These are phyloP conservation scores for Salix arbutifolia DNA, from an alignment of 345 rosid species.

Conservation along the genomic window DNA sequence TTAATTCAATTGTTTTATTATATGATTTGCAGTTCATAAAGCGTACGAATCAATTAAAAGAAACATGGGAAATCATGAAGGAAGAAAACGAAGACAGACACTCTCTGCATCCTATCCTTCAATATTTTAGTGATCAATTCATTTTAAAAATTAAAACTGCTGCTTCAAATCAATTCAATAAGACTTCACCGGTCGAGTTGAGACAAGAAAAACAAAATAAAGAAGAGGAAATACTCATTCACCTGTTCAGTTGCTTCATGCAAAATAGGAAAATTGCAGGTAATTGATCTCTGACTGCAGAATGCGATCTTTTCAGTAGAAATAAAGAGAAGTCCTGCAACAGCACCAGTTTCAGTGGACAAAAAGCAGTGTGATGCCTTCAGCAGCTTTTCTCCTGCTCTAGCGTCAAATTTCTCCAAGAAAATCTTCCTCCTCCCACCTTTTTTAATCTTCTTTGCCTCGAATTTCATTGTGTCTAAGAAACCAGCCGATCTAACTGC, in stretches of 20 bases:
- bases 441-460: constrained; percentile 35
- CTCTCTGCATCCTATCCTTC: neutral
- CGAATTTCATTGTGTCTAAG: constrained; percentile 41
- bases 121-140: neutral
- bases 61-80: neutral
- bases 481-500: constrained; percentile 35
- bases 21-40: too few relatives aligned
- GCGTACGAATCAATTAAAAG: too few relatives aligned
- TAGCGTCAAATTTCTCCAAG: constrained; percentile 31
- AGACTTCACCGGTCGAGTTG: neutral
- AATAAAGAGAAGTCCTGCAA: constrained; percentile 43
- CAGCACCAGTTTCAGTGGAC: constrained; percentile 42
- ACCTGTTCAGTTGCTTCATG: constrained; percentile 33
- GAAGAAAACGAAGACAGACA: too few relatives aligned
- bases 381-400: constrained; percentile 36
- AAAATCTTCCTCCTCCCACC: constrained; percentile 43
- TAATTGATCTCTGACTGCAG: constrained; percentile 32
- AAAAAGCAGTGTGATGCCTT: constrained; percentile 51
- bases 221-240: neutral
- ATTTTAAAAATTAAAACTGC: too few relatives aligned
- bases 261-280: constrained; percentile 18
- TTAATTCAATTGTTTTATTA: too few relatives aligned
- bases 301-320: constrained; percentile 37
- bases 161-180: too few relatives aligned
- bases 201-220: neutral